Conservation (phyloP, 805 yeast genomes). For the Candida silvicultrix region DNA sequence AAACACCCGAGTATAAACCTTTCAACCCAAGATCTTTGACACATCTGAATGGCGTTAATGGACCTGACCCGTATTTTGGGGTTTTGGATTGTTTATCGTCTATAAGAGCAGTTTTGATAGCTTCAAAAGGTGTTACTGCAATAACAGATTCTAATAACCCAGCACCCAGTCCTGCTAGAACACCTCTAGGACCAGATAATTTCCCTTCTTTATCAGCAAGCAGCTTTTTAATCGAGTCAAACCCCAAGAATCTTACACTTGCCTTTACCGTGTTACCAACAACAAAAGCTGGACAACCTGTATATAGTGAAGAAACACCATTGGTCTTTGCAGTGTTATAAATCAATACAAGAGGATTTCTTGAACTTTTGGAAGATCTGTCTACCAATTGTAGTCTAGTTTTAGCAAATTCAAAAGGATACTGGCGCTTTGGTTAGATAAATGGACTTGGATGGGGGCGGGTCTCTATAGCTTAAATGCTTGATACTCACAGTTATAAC, state of each 20-base stretch:
- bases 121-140: slow-evolving; percentile 96
- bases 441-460: too few species aligned
- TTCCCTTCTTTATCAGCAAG: slow-evolving; percentile 82
- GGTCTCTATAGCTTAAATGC: too few species aligned
- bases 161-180: slow-evolving; percentile 95
- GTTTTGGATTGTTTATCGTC: slow-evolving; percentile 78
- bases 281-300: slow-evolving; percentile 95
- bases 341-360: slow-evolving; percentile 81
- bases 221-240: slow-evolving; percentile 75
- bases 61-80: slow-evolving; percentile 68
- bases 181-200: slow-evolving; percentile 85
- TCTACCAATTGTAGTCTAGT: slow-evolving; percentile 83
- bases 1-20: slow-evolving; percentile 82
- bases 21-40: slow-evolving; percentile 72
- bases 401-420: slow-evolving; percentile 96
- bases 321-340: slow-evolving; percentile 68
- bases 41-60: slow-evolving; percentile 55
- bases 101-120: slow-evolving; percentile 90
- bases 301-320: slow-evolving; percentile 75
- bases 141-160: slow-evolving; percentile 86
- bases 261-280: slow-evolving; percentile 96
- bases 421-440: too few species aligned
- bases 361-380: slow-evolving; percentile 54
- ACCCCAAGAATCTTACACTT: slow-evolving; percentile 89
- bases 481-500: too few species aligned